Evolutionary conservation across 2,329 filamentous ascomycete genomes (phyloP).

Genomic region (Ophiostoma novo-ulmi): DNA sequence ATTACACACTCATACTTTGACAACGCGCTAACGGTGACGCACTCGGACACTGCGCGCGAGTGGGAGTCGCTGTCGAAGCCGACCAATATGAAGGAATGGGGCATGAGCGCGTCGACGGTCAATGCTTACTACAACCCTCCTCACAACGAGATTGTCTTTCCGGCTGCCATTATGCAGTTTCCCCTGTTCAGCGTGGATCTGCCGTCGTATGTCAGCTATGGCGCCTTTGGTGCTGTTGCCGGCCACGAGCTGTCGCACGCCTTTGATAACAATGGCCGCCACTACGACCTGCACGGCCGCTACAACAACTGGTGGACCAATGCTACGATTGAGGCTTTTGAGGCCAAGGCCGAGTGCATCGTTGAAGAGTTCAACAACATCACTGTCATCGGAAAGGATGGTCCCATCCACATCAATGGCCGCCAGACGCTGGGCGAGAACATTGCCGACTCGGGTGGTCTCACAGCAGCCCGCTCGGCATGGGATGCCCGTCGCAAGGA

Average conservation of each 20-base stretch:
- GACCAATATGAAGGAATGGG: conserved; percentile 56
- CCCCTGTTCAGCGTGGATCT: conserved; percentile 60
- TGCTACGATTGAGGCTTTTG: conserved; percentile 53
- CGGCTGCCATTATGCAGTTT: conserved; percentile 64
- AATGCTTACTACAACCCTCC: conserved; percentile 63
- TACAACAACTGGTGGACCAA: conserved; percentile 64
- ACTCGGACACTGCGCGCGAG: conserved; percentile 43
- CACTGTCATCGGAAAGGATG: conserved; percentile 52
- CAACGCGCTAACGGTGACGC: conserved; percentile 50
- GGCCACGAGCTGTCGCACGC: conserved; percentile 67
- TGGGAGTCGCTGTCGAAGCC: conserved; percentile 58
- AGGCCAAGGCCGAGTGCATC: conserved; percentile 58
- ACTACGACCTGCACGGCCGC: conserved; percentile 61
- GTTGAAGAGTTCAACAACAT: conserved; percentile 62
- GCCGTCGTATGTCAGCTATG: conserved; percentile 62
- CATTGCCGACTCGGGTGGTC: conserved; percentile 64
- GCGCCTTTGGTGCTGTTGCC: conserved; percentile 61
- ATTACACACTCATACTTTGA: conserved; percentile 51
- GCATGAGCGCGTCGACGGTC: conserved; percentile 55
- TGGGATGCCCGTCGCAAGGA: conserved; percentile 54
- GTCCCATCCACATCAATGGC: conserved; percentile 58
- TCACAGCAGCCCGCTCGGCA: conserved; percentile 57
- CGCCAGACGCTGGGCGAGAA: conserved; percentile 62
- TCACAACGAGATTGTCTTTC: conserved; percentile 65
- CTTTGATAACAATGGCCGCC: conserved; percentile 61